Evolutionary conservation across 768 basidiomycete species (phyloP), one percentile per base, ranked within the genome.

Genomic region (Amanita jacksonii): DNA sequence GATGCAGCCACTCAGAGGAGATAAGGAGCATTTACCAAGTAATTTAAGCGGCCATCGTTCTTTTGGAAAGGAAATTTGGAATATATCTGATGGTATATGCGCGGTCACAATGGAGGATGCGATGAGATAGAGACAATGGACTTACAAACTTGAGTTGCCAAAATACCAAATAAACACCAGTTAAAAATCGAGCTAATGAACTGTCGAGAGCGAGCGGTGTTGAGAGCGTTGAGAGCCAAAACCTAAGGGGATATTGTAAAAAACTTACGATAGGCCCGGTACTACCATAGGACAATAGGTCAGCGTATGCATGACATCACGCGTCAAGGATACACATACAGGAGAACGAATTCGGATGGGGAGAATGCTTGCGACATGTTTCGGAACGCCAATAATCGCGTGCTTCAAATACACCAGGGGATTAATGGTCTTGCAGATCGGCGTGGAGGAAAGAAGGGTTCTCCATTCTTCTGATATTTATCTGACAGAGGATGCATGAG

Each of bases 161-260:
- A 27, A 38, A 38, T 38, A 31, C 43, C 43, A 24, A 45, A 45
- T 31, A 45, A 31, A 45, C 34, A 45, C 43, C 43, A 45, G 20
- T 45, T 45, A 18, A 45, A 37, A 4, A 32, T 1, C 3, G 35
- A 18, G 8, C 34, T 22, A 3, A 45, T 15, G 23, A 45, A 38
- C 43, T 45, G 12, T 8, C 4, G 5, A 33, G 3, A 34, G 10
- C 23, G 13, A n/a, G n/a, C n/a, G 20, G 20, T 37, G 13, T 36
- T 45, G n/a, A 37, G 34, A n/a, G n/a, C n/a, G n/a, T n/a, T n/a
- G n/a, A n/a, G n/a, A n/a, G n/a, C n/a, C n/a, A n/a, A n/a, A n/a
- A n/a, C n/a, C n/a, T n/a, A n/a, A n/a, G n/a, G n/a, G n/a, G n/a
- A 19, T 19, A 8, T 20, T 9, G 19, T 13, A 18, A 27, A 31